Evolutionary conservation across 176 grass and related monocot species (phyloP).

Genomic region (Lolium rigidum): DNA sequence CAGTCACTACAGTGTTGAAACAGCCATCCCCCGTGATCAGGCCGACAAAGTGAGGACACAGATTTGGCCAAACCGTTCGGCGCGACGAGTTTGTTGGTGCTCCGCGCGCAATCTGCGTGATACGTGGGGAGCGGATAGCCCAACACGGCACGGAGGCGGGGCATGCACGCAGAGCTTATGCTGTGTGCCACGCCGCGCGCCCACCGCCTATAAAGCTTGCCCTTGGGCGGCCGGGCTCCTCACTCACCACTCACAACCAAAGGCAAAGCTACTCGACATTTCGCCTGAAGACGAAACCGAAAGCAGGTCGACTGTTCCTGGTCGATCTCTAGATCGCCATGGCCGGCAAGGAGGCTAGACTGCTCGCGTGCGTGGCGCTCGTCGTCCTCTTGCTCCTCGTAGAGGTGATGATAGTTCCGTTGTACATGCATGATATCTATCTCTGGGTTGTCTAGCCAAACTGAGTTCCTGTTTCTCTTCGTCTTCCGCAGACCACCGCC

Average conservation of each 20-base stretch:
- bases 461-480: neutral
- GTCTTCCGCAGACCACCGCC: constrained; percentile 32
- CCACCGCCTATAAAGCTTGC: neutral
- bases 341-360: constrained; percentile 12
- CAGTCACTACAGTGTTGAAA: neutral
- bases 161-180: neutral
- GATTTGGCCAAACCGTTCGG: neutral
- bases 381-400: constrained; percentile 57
- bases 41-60: neutral
- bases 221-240: neutral
- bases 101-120: neutral
- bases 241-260: neutral
- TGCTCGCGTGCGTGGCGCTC: constrained; percentile 35
- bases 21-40: neutral
- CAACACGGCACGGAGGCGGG: constrained; percentile 20
- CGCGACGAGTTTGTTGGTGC: neutral
- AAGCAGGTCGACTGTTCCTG: neutral
- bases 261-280: neutral
- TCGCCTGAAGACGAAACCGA: neutral
- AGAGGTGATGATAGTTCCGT: constrained; percentile 39
- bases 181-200: neutral
- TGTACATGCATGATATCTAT: neutral
- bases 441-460: neutral
- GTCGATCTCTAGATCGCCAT: constrained; percentile 7
- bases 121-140: neutral